Base-by-base conservation (phyloP, 129 eudicot species). In the Flaveria bidentis region DNA sequence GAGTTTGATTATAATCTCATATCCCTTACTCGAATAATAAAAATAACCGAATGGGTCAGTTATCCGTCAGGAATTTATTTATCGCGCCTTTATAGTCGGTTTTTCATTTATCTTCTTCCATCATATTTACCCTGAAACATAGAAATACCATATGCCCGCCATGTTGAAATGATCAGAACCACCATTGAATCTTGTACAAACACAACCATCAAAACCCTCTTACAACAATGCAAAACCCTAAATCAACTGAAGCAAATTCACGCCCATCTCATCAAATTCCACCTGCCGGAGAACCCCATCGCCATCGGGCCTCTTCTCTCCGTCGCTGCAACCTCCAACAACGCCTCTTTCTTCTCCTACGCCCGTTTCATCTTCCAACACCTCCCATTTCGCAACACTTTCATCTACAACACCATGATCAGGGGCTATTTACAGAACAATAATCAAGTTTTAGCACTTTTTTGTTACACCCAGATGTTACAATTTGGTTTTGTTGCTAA, bases 401-500 rank as follows among this genome's bases (percentile, higher is more conserved):
- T 89, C 84, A 62, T 86, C 63, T 89, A 74, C 80, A 89, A 89
- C 55, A 89, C 81, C 36, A 82, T 89, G 81, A 86, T 89, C 60
- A 60, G 87, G 28, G 91, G 89, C 15, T 73, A 86, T 41, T 22
- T 86, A 10, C 81, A 77, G 49, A 57, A 69, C 25, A 36, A 75
- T 2, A 22, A 17, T n/a, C 78, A 67, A 0, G 5, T 62, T 26
- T 39, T n/a, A 6, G 83, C 88, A 0, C 11, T 84, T 46, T 30
- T 72, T 2, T 84, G 86, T 63, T 86, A 72, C 23, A 45, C 9
- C 1, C 52, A 80, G 25, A 67, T 83, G 87, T 69, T 86, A 58
- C 60, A 23, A 23, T 52, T 76, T 55, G 87, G 85, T 28, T 47
- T 89, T 42, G 25, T 39, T 25, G 63, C 87, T 15, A 83, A 86